Conservation (phyloP, 2,329 filamentous ascomycete genomes). For the Aspergillus sp. region DNA sequence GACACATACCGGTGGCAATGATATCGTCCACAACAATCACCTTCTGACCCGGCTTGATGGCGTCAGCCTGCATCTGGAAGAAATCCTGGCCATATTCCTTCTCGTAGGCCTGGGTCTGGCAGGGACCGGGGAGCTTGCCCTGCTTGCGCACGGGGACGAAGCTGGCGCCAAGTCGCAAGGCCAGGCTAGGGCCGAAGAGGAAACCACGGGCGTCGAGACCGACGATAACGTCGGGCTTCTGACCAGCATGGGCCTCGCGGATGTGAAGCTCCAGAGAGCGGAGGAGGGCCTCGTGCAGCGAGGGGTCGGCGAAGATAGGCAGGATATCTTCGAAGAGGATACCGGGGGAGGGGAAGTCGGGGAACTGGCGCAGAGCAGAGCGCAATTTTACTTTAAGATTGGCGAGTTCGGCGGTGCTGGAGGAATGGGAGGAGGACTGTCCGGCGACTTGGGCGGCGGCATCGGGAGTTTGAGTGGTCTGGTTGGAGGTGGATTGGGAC, state of each 20-base stretch:
- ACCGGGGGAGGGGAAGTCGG: constrained; percentile 87
- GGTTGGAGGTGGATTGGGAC: constrained; percentile 35
- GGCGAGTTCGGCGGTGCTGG: constrained; percentile 56
- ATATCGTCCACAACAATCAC: constrained; percentile 96
- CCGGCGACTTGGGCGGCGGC: constrained; percentile 43
- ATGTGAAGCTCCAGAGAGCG: constrained; percentile 84
- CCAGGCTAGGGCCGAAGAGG: constrained; percentile 87
- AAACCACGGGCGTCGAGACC: constrained; percentile 94
- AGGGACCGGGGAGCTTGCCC: constrained; percentile 91
- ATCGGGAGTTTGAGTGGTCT: constrained; percentile 31
- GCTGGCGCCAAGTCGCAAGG: constrained; percentile 74
- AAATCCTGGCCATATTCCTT: constrained; percentile 96
- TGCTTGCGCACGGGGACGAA: constrained; percentile 94
- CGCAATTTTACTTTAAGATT: constrained; percentile 68
- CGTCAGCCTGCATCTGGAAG: constrained; percentile 92
- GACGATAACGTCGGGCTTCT: constrained; percentile 83
- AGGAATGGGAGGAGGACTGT: constrained; percentile 46
- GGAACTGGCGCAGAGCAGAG: constrained; percentile 75
- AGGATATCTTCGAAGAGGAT: constrained; percentile 98
- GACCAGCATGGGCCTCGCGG: constrained; percentile 58
- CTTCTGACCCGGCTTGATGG: constrained; percentile 80
- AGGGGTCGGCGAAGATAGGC: constrained; percentile 81
- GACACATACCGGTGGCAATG: constrained; percentile 83
- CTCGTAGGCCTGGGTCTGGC: constrained; percentile 78
- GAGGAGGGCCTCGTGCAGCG: constrained; percentile 73